Conservation (phyloP, 257 asterid genomes). For the Avicennia marina region DNA sequence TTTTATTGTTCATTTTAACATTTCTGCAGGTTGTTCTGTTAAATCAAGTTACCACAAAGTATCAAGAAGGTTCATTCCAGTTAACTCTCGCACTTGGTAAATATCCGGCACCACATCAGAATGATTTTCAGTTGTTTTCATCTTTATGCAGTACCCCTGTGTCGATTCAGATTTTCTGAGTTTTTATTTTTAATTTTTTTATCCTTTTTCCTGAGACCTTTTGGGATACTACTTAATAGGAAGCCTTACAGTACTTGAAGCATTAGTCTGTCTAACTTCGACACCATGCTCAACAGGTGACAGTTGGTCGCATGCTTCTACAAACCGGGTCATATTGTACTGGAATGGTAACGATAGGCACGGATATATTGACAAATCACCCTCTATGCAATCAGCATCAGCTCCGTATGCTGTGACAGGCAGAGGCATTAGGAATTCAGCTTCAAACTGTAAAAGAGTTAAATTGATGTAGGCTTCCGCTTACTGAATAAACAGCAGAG, state of each 20-base stretch:
- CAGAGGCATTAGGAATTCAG: slow-evolving; percentile 69
- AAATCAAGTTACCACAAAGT: slow-evolving; percentile 93
- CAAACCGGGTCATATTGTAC: slow-evolving; percentile 75
- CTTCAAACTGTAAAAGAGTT: slow-evolving; percentile 64
- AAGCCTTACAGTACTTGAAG: slow-evolving; percentile 4
- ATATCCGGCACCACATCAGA: neutral
- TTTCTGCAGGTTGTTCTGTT: slow-evolving; percentile 67
- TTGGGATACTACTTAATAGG: neutral
- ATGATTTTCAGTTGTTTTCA: neutral
- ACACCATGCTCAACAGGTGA: slow-evolving; percentile 56
- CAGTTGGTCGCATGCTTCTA: slow-evolving; percentile 98
- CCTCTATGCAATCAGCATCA: slow-evolving; percentile 71
- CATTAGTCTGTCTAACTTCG: slow-evolving; percentile 19
- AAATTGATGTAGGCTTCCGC: slow-evolving; percentile 49
- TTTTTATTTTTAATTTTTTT: neutral
- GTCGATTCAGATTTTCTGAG: too few species aligned
- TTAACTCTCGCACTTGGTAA: slow-evolving; percentile 93
- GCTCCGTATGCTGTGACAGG: slow-evolving; percentile 76
- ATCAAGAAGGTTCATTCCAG: slow-evolving; percentile 72
- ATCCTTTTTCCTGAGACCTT: neutral
- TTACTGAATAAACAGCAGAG: slow-evolving; percentile 11
- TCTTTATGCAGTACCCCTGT: neutral
- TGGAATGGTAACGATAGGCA: slow-evolving; percentile 84
- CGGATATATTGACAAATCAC: slow-evolving; percentile 89
- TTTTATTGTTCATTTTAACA: slow-evolving; percentile 6